Evolutionary conservation across 176 grass and related monocot species (phyloP), one percentile per base, ranked within the genome.

Genomic region (Zoysia japonica): DNA sequence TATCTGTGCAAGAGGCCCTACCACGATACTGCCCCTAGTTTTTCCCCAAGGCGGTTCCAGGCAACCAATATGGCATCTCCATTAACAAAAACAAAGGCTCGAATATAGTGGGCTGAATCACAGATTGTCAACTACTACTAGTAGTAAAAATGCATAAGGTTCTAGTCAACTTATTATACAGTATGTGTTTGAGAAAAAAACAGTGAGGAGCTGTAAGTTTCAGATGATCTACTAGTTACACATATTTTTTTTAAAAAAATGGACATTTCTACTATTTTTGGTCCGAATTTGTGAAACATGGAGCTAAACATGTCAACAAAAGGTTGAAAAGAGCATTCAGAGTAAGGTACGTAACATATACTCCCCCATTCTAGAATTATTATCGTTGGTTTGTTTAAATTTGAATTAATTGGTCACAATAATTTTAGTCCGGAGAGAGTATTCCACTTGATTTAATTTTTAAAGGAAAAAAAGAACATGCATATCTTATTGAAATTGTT

Each of bases 11-110:
- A 60, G 12, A 6, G 56, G 2, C 6, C 83, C 19, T 63, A 79
- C 68, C 20, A 68, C 19, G 48, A 38, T 42, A 86, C 19, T 74
- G 74, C 60, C 48, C 47, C 35, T 73, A 72, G 67, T 73, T 83
- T 87, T 36, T 14, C 37, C 39, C 16, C 68, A 47, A 42, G 3
- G 44, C 44, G 72, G 82, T 84, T 84, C 61, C 17, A 64, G 36
- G 28, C 59, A 63, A 39, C 61, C 61, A 61, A 63, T 39, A 51
- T 13, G 54, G 17, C 13, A 61, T 49, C 47, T 9, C 50, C 41
- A 14, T 71, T 11, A 68, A 48, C 0, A 6, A 42, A 68, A 13
- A 40, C 1, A 16, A 19, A 28, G 20, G 1, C 19, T 20, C 17
- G 6, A 1, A 77, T 77, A 77, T 36, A 10, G 3, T 37, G 55